Base-by-base conservation (phyloP, 805 yeast genomes). In the Groenewaldozyma salmanticensis region DNA sequence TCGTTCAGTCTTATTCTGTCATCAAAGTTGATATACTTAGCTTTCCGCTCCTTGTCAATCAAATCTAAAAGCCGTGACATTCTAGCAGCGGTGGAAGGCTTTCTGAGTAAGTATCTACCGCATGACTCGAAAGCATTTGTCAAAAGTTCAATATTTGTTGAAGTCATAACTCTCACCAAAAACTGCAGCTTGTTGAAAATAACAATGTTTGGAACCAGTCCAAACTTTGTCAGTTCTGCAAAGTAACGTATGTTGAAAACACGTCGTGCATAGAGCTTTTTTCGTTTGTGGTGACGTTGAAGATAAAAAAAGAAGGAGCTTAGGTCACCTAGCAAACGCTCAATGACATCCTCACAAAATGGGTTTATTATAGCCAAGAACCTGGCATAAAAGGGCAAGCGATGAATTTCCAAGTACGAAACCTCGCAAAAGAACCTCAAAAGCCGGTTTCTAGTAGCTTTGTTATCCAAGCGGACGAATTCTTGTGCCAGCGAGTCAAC, bases 201-300 rank as follows among this genome's bases (percentile, higher is more conserved):
- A 43, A 79, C 68, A 57, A 77, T 79, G n/a, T 68, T 63, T 0
- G 94, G 90, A 13, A 86, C 66, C 45, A 86, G 58, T 49, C 72
- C 75, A 57, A 87, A 87, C 54, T 83, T 85, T 24, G 81, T 74
- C 62, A 87, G 64, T 53, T 88, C 96, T 37, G 77, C 65, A 49
- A 83, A 77, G 50, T 82, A 80, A 18, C 70, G 66, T 29, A 83
- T 70, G 48, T 71, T 47, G 21, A 48, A 45, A 11, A 49, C 18
- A 18, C 60, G 42, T 17, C 51, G 35, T 13, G 49, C 35, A 31
- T 39, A 34, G 24, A 55, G 35, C 6, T 42, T 43, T 17, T 24
- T 27, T 7, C 36, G 31, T 35, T 45, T 45, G 9, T 48, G 44
- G 35, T 43, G 43, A 27, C 48, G 35, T 27, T 51, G 48, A 9